phyloP scores from a whole-genome alignment of 2,329 filamentous ascomycete genomes.

The Colletotrichum simmondsii region DNA sequence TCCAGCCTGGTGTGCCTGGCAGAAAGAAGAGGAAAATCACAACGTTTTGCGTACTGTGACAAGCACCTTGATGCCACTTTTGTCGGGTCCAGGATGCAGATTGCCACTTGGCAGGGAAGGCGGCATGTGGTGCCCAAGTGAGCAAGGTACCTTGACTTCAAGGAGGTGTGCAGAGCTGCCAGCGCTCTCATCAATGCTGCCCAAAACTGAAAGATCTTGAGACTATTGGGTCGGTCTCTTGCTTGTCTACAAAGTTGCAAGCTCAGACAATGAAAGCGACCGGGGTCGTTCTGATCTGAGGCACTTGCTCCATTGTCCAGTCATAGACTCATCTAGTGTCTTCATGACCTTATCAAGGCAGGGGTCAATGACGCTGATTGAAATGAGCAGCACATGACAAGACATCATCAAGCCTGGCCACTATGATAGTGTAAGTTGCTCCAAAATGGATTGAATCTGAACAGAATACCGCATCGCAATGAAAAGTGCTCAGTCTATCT shows the following conservation, averaged over 20 bases:
- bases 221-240: background rate
- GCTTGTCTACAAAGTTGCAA: slow-evolving; percentile 10
- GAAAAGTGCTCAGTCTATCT: background rate
- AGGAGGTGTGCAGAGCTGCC: slow-evolving; percentile 4
- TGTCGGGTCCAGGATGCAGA: slow-evolving; percentile 9
- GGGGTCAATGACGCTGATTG: slow-evolving; percentile 2
- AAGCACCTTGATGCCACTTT: slow-evolving; percentile 21
- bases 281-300: background rate
- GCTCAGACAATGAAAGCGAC: background rate
- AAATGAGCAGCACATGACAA: background rate
- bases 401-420: background rate
- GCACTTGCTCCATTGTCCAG: slow-evolving; percentile 9
- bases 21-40: slow-evolving; percentile 22
- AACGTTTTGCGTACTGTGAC: slow-evolving; percentile 23
- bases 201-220: background rate
- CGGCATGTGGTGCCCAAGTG: slow-evolving; percentile 9
- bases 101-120: slow-evolving; percentile 30
- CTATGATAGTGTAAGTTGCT: background rate
- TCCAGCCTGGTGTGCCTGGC: background rate
- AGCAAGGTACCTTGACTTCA: background rate
- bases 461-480: background rate
- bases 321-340: background rate
- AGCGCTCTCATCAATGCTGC: background rate
- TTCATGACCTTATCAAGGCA: background rate
- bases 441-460: accelerated